These are phyloP conservation scores for Bocquillonia castaneifolia DNA, from an alignment of 441 rosid genomes.

Conservation along the genomic window DNA sequence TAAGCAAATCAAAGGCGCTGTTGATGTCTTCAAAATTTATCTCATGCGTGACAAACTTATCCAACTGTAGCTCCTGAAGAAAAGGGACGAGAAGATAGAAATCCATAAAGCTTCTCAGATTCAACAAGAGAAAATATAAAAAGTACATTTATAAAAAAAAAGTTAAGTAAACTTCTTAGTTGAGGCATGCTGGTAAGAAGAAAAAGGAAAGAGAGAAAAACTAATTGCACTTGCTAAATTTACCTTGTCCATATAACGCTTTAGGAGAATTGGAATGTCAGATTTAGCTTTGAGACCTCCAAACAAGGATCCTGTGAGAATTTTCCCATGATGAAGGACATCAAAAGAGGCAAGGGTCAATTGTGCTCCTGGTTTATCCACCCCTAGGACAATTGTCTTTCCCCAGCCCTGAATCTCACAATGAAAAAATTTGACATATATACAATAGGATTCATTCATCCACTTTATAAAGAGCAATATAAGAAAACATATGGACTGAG, in stretches of 20 bases:
- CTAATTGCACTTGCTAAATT: background rate
- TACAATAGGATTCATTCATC: background rate
- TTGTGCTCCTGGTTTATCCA: conserved; percentile 54
- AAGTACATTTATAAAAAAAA: no score
- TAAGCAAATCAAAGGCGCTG: conserved; percentile 58
- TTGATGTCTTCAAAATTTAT: conserved; percentile 63
- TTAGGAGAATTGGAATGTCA: conserved; percentile 65
- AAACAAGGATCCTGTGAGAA: conserved; percentile 54
- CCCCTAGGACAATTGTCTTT: conserved; percentile 68
- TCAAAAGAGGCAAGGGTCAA: conserved; percentile 41
- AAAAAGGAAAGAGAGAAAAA: background rate
- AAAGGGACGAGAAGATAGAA: background rate
- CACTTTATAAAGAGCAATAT: background rate
- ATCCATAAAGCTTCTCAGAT: background rate
- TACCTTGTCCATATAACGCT: conserved; percentile 60
- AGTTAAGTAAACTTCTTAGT: no score
- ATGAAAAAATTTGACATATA: background rate
- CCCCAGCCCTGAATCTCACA: conserved; percentile 65
- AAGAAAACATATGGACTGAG: background rate
- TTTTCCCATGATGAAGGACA: conserved; percentile 55
- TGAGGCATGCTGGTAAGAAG: background rate
- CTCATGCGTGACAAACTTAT: conserved; percentile 77
- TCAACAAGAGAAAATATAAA: background rate
- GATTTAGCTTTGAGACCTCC: conserved; percentile 82
- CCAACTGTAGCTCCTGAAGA: conserved; percentile 58